Evolutionary conservation across 2,329 filamentous ascomycete species (phyloP).

Genomic region (Microdochium bolleyi): DNA sequence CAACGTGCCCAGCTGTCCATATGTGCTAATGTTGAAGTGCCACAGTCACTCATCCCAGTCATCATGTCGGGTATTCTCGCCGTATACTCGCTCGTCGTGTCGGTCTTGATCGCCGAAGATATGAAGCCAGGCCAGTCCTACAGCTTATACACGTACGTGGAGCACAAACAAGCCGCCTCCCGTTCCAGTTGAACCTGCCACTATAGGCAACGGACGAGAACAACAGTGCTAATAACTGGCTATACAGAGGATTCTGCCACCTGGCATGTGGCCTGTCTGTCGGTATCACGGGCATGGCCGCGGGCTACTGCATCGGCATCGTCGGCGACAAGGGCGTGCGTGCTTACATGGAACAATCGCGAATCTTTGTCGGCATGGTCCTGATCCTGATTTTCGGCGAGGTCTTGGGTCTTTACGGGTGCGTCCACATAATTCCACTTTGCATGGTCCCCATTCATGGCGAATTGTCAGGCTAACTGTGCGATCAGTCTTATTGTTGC

Average conservation of each 20-base stretch:
- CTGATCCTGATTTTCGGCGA: constrained; percentile 97
- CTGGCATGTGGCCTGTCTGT: constrained; percentile 85
- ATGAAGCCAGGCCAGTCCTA: constrained; percentile 70
- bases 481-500: constrained; percentile 73
- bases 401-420: constrained; percentile 95
- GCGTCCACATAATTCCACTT: constrained; percentile 23
- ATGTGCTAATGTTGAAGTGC: background rate
- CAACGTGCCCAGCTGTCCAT: no score
- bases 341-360: constrained; percentile 91
- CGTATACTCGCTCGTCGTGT: constrained; percentile 94
- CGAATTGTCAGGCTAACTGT: constrained; percentile 5
- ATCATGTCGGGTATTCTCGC: constrained; percentile 99
- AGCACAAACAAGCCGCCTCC: background rate
- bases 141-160: constrained; percentile 71
- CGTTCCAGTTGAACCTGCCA: background rate
- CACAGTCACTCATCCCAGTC: constrained; percentile 72
- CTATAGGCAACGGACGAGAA: background rate
- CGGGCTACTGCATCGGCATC: constrained; percentile 92
- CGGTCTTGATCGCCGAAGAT: constrained; percentile 90
- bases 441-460: background rate
- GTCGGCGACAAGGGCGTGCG: constrained; percentile 92
- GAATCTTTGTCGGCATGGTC: constrained; percentile 98
- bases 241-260: constrained; percentile 76
- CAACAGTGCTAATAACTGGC: constrained; percentile 8
- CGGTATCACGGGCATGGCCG: constrained; percentile 84